These are phyloP conservation scores for Neurospora intermedia DNA, from an alignment of 495 filamentous ascomycete genomes.

Conservation along the genomic window DNA sequence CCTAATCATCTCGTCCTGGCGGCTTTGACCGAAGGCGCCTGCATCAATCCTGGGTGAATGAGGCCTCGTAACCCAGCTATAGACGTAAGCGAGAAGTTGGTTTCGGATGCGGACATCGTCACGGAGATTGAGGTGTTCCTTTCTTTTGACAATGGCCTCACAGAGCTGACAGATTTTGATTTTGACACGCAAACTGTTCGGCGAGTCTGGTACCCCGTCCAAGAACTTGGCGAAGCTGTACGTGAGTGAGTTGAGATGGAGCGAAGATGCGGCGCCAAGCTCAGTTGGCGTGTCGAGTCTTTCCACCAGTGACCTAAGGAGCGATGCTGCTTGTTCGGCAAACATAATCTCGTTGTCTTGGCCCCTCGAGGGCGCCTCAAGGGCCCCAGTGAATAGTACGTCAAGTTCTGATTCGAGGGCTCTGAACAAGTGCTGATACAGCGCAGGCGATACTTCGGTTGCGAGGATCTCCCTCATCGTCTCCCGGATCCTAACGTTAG, in stretches of 20 bases:
- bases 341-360: slow-evolving; percentile 51
- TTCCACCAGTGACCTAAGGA: slow-evolving; percentile 51
- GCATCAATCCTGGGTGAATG: slow-evolving; percentile 27
- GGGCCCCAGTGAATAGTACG: slow-evolving; percentile 41
- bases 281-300: slow-evolving; percentile 48
- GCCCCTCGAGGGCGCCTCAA: slow-evolving; percentile 37
- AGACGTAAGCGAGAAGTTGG: slow-evolving; percentile 51
- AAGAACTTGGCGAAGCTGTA: slow-evolving; percentile 52
- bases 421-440: slow-evolving; percentile 51
- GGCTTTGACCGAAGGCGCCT: slow-evolving; percentile 10
- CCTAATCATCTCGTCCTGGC: slow-evolving; percentile 41
- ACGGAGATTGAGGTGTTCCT: slow-evolving; percentile 53
- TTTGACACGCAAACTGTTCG: slow-evolving; percentile 46
- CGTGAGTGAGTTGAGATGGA: slow-evolving; percentile 49
- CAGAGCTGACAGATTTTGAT: slow-evolving; percentile 56
- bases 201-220: slow-evolving; percentile 39
- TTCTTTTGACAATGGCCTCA: slow-evolving; percentile 52
- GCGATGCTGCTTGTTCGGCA: slow-evolving; percentile 51
- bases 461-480: slow-evolving; percentile 52
- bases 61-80: slow-evolving; percentile 52
- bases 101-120: slow-evolving; percentile 56
- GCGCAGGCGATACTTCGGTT: slow-evolving; percentile 44
- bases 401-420: slow-evolving; percentile 51
- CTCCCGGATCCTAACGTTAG: slow-evolving; percentile 50
- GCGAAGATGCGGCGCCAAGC: slow-evolving; percentile 42